Base-by-base conservation (phyloP, 2,329 filamentous ascomycete species). In the Allantophomopsis lycopodina region DNA sequence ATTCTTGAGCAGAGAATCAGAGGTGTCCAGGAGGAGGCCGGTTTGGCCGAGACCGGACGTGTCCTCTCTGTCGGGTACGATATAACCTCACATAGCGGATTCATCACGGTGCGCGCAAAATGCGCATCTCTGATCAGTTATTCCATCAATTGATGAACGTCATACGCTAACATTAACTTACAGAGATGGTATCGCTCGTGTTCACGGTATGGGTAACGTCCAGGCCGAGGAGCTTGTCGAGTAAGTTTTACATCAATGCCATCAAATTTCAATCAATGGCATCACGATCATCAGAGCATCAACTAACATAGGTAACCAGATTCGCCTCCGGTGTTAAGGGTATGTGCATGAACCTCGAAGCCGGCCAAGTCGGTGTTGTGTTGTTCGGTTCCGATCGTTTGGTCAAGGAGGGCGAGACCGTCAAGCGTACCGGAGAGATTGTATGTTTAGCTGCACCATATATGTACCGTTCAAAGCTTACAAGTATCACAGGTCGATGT, bases 311-410 rank as follows among this genome's bases (percentile, higher is more conserved):
- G 17, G 40, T 23, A 40, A 36, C 42, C 53, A 95, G 88, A 76
- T 98, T 98, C 75, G 86, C 91, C 60, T 98, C 91, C 53, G 91
- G 91, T 68, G 91, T 96, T 70, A 96, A 96, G 82, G 91, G 91
- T 68, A 98, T 98, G 91, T 96, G 89, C 85, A 96, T 98, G 89
- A 98, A 98, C 84, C 81, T 98, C 71, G 91, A 98, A 75, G 91
- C 91, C 68, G 91, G 91, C 67, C 91, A 96, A 72, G 91, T 98
- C 73, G 91, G 91, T 94, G 88, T 98, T 61, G 91, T 98, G 79
- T 79, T 98, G 62, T 98, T 98, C 79, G 91, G 91, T 81, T 96
- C 91, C 62, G 91, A 98, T 73, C 88, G 91, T 88, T 78, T 95
- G 59, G 91, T 98, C 79, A 91, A 86, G 77, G 91, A 98, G 72